Evolutionary conservation across 2,329 filamentous ascomycete genomes (phyloP), one percentile per base, ranked within the genome.

Genomic region (Colletotrichum chrysophilum): DNA sequence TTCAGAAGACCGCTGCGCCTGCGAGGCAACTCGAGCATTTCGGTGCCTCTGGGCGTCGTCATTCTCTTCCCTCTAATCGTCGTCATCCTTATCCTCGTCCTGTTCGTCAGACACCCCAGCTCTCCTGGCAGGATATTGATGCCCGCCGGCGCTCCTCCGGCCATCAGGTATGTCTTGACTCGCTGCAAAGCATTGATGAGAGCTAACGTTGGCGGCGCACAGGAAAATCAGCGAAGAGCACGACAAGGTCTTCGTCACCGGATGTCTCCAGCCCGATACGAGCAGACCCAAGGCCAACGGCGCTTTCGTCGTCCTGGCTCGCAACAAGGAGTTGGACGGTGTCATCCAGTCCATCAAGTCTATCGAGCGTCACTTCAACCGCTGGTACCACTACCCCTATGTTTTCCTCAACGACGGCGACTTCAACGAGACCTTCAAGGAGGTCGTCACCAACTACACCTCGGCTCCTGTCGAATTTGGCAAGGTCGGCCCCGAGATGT

Each of bases 301-400:
- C 76, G 96, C 95, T 30, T 98, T 99, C 81, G 97, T 99, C 78
- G 96, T 99, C 52, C 90, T 99, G 75, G 97, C 97, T 70, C 90
- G 97, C 80, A 98, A 99, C 84, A 97, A 98, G 89, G 97, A 99
- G 87, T 85, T 99, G 78, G 96, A 98, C 1, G 97, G 97, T 76
- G 97, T 99, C 52, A 92, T 99, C 78, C 95, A 98, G 85, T 98
- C 97, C 12, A 91, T 99, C 84, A 98, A 98, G 88, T 98, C 96
- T 58, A 96, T 99, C 79, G 97, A 99, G 88, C 92, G 97, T 80
- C 97, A 99, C 86, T 99, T 99, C 91, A 99, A 99, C 87, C 92
- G 96, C 79, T 99, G 96, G 96, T 99, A 96, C 84, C 93, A 98
- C 85, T 99, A 99, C 84, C 97, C 97, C 30, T 99, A 98, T 83